A percentile compares a stretch with the other conserved stretches of the same genome.
phyloP scores from a whole-genome alignment of 345 rosid species.

The Camelina hispida region DNA sequence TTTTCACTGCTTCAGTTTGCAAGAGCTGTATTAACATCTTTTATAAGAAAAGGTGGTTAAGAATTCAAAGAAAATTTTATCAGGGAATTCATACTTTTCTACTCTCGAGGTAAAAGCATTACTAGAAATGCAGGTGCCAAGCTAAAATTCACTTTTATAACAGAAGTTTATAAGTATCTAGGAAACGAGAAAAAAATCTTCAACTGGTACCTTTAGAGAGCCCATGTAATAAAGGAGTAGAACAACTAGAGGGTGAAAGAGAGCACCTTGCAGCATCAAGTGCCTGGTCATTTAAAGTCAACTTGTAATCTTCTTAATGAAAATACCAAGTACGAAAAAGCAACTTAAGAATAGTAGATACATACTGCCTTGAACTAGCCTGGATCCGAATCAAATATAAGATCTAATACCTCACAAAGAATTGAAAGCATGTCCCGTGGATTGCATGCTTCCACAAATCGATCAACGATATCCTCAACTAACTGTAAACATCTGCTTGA shows the following conservation, averaged over 20 bases:
- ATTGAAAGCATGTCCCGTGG: slow-evolving; percentile 88
- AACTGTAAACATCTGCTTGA: slow-evolving; percentile 58
- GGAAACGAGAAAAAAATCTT: slow-evolving; percentile 5
- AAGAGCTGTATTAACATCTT: slow-evolving; percentile 4
- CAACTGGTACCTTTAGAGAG: slow-evolving; percentile 68
- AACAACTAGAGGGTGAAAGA: slow-evolving; percentile 47
- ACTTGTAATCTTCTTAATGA: slow-evolving; percentile 1
- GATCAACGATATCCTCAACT: slow-evolving; percentile 55
- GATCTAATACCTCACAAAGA: slow-evolving; percentile 73
- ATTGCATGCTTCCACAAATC: slow-evolving; percentile 58
- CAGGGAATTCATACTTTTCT: slow-evolving; percentile 1
- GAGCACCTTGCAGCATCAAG: slow-evolving; percentile 57
- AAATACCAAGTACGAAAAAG: slow-evolving; percentile 7
- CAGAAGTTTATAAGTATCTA: not conserved
- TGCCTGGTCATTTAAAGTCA: slow-evolving; percentile 60
- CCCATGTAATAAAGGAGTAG: slow-evolving; percentile 70
- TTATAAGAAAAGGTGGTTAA: not conserved
- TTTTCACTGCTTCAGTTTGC: slow-evolving; percentile 20
- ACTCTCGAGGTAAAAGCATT: not conserved
- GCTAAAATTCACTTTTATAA: slow-evolving; percentile 3
- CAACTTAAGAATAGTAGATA: slow-evolving; percentile 16
- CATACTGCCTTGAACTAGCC: slow-evolving; percentile 13
- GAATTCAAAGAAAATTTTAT: not conserved
- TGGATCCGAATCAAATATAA: not conserved
- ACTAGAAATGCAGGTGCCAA: slow-evolving; percentile 16